Base-by-base conservation (phyloP, 176 grass and related monocot genomes). In the Miscanthus lutarioriparius region DNA sequence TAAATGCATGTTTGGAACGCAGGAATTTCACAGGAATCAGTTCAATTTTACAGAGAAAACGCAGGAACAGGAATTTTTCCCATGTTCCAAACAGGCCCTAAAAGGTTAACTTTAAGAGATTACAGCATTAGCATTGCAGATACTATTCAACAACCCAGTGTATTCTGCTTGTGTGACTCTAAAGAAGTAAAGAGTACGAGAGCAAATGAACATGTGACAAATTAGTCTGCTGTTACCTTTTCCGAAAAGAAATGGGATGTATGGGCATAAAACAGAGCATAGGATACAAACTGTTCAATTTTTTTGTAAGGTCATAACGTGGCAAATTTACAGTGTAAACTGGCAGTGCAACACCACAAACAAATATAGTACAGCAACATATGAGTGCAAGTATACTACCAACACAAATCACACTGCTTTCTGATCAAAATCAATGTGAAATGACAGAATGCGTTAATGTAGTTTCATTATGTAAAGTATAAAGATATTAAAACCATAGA, bases 381-480 rank as follows among this genome's bases (percentile, higher is more conserved):
- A 70, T 70, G 27, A 77, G 67, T 67, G 7, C 30, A n/a, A 64
- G 23, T 79, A 68, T 83, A 76, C 8, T 32, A 88, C 40, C 39
- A 70, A 43, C 17, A 81, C 2, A 40, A 22, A 48, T 38, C 33
- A 19, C 25, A 49, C 4, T 45, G 35, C 15, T 38, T 86, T 53
- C 61, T 26, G 2, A 78, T 44, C 13, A 40, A 58, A 58, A 22
- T 23, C 1, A 20, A 65, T 6, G 2, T 15, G 6, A 19, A 85
- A 76, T 64, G 6, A 69, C 20, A 82, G 5, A 39, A 63, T 15
- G 23, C 8, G 71, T 39, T 39, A 20, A 77, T 64, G 19, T 44
- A 54, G 54, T 26, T 53, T 64, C 3, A 78, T 26, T 19, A 15
- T 71, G 64, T 43, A 61, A 89, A 44, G 1, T 64, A 71, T 43